Evolutionary conservation across 2,329 filamentous ascomycete species (phyloP), one percentile per base, ranked within the genome.

Genomic region (Neofusicoccum laricinum): DNA sequence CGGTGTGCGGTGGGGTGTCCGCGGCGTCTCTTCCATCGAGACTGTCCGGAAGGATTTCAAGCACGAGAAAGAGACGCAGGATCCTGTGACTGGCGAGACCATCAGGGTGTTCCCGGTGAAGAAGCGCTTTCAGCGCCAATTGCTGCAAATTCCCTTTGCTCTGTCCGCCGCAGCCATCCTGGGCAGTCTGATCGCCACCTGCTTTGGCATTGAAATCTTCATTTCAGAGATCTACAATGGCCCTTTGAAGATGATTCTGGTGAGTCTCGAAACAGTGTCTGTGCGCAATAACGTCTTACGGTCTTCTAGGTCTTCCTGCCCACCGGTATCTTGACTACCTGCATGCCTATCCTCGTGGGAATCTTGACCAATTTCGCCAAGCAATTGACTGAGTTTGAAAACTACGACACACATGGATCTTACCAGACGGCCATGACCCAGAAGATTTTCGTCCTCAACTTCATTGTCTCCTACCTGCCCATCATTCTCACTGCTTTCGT

Each of bases 361-460:
- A 77, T 93, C 17, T 82, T 99, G 6, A 96, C 91, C 21, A 84
- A 80, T 34, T 85, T 95, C 68, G 95, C 94, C 4, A 89, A 89
- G 15, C 85, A 81, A 36, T 81, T 99, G 45, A 97, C 90, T 0
- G 83, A 92, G 14, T 88, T 88, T 69, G 95, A 99, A 73, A 99
- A 99, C 73, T 97, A 98, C 75, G 90, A 93, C 70, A 98, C 92
- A 0, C 85, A 90, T 65, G 92, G 93, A 68, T 89, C 88, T 14
- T 90, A 97, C 71, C 88, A 96, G 66, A 87, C 90, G 19, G 90
- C 93, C 1, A 86, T 97, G 73, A 92, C 95, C 0, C 88, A 91
- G 65, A 99, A 99, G 81, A 90, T 96, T 38, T 98, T 99, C 72
- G 88, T 98, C 14, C 86, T 98, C 72, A 96, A 97, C 80, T 97